Conservation (phyloP, 345 rosid genomes). For the Bruguiera sexangula region DNA sequence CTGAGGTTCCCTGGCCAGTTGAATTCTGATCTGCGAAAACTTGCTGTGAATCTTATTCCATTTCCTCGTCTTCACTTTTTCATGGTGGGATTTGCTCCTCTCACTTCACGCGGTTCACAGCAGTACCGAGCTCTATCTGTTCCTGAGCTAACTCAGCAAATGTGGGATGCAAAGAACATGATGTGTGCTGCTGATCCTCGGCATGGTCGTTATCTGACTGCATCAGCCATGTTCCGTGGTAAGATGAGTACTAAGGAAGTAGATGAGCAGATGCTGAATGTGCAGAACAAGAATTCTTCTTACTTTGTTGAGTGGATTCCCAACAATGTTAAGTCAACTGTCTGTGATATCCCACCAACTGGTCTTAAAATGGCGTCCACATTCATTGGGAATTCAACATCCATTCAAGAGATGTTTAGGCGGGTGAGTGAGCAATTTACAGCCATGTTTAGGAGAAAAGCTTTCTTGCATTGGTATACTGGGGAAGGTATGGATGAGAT, state of each 20-base stretch:
- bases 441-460: slow-evolving; percentile 30
- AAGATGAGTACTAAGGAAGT: slow-evolving; percentile 30
- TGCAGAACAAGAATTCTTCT: slow-evolving; percentile 31
- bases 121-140: slow-evolving; percentile 27
- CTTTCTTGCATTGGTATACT: slow-evolving; percentile 31
- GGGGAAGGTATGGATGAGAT: slow-evolving; percentile 32
- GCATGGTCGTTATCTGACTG: slow-evolving; percentile 27
- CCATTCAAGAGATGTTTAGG: slow-evolving; percentile 30
- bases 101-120: slow-evolving; percentile 30
- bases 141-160: slow-evolving; percentile 32
- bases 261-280: slow-evolving; percentile 31
- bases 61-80: slow-evolving; percentile 36
- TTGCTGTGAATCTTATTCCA: slow-evolving; percentile 29
- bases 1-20: slow-evolving; percentile 30
- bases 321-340: slow-evolving; percentile 30
- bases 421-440: slow-evolving; percentile 32
- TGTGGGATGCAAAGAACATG: slow-evolving; percentile 35
- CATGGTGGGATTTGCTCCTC: slow-evolving; percentile 33
- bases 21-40: slow-evolving; percentile 28
- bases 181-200: slow-evolving; percentile 32
- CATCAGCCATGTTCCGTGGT: slow-evolving; percentile 30
- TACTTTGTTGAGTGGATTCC: slow-evolving; percentile 36
- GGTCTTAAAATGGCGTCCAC: slow-evolving; percentile 31
- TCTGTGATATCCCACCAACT: slow-evolving; percentile 27
- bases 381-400: slow-evolving; percentile 28